Evolutionary conservation across 352 stramenopile species (phyloP), one percentile per base, ranked within the genome.

Genomic region (Phytophthora citrophthora): DNA sequence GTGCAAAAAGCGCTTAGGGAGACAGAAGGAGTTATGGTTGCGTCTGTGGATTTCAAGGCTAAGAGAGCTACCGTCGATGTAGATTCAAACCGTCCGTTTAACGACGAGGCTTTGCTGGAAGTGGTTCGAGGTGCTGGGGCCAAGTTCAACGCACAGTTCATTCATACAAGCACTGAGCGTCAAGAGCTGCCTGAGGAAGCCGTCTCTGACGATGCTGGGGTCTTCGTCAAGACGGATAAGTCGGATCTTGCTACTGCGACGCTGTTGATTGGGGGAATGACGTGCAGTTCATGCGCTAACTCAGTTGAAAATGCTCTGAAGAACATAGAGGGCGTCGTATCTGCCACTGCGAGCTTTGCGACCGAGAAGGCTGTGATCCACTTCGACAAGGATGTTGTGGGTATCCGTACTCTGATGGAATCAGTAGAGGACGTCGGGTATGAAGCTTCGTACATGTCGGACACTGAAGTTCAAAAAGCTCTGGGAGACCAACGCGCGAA

Each of bases 261-360:
- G n/a, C 57, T 95, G 11, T 53, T 91, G 23, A 74, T 95, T 4
- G 83, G 74, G 10, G 91, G 91, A 0, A 97, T 97, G 91, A 97
- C 91, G 15, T 97, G 91, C 62, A 93, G 90, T 38, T 95, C 90
- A 29, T 97, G 91, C 50, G 79, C 89, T 1, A 81, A 81, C 64
- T 95, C 91, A 9, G 84, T 97, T 44, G 86, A 95, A 74, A 74
- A 57, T 10, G 80, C 82, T 10, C 60, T 97, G 29, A 89, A 81
- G 49, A 61, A 73, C 18, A 65, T 75, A 8, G 57, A 73, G 6
- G 89, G 89, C 3, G 88, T 97, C n/a, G 39, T 79, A 8, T 83
- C 72, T 12, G 86, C 71, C 15, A 68, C 78, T 13, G 86, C 96
- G 16, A 93, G 77, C 48, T 90, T 93, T 36, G 87, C 91, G 18